Percentiles rank a stretch among this genome's conserved stretches.
phyloP scores from a whole-genome alignment of 495 filamentous ascomycete genomes.

The Podospora comata region DNA sequence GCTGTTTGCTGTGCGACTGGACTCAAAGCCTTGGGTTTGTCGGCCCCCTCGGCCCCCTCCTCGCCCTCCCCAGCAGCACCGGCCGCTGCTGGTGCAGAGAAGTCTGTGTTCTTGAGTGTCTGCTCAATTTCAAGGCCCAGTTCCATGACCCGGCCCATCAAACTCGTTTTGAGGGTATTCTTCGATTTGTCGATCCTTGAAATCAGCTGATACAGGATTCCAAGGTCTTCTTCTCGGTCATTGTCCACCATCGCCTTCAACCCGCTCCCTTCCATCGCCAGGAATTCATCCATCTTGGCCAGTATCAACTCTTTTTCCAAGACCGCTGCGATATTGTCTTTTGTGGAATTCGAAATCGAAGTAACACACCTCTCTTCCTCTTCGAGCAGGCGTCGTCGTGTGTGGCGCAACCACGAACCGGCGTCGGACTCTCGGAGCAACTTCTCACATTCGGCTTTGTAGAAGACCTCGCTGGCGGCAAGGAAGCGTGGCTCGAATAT shows the following conservation, averaged over 20 bases:
- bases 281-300: slow-evolving; percentile 72
- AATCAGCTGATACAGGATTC: slow-evolving; percentile 73
- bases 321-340: slow-evolving; percentile 69
- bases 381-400: slow-evolving; percentile 68
- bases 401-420: slow-evolving; percentile 76
- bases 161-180: slow-evolving; percentile 59
- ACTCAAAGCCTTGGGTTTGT: slow-evolving; percentile 42
- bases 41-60: slow-evolving; percentile 47
- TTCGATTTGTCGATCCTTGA: slow-evolving; percentile 76
- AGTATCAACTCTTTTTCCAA: slow-evolving; percentile 78
- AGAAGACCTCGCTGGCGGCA: slow-evolving; percentile 66
- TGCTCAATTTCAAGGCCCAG: slow-evolving; percentile 80
- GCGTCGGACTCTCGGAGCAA: slow-evolving; percentile 77
- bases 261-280: slow-evolving; percentile 79
- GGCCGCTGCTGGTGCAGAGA: slow-evolving; percentile 35
- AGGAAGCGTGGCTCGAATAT: slow-evolving; percentile 81
- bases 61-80: slow-evolving; percentile 49
- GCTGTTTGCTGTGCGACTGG: slow-evolving; percentile 59
- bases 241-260: slow-evolving; percentile 90
- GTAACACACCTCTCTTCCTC: slow-evolving; percentile 78
- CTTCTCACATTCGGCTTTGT: slow-evolving; percentile 65
- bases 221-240: slow-evolving; percentile 70
- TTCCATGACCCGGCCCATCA: slow-evolving; percentile 73
- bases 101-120: slow-evolving; percentile 51
- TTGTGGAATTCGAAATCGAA: slow-evolving; percentile 67